These are phyloP conservation scores for Selaginella moellendorffii DNA, from an alignment of 75 land plant genomes.

Conservation along the genomic window DNA sequence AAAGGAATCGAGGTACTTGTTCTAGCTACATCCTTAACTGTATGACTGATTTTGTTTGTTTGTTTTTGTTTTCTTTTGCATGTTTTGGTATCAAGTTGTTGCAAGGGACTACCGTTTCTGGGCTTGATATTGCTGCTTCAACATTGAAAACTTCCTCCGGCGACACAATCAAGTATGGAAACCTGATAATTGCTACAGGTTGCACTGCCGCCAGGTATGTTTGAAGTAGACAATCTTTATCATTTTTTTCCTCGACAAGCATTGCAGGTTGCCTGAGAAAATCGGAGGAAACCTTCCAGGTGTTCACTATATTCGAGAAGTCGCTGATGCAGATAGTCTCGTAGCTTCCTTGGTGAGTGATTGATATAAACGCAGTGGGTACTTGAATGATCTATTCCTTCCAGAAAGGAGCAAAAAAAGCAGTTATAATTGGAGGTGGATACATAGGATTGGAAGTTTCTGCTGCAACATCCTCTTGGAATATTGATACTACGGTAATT, in stretches of 20 bases:
- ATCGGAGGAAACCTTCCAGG: slow-evolving; percentile 73
- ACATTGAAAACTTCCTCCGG: slow-evolving; percentile 60
- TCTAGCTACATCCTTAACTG: background rate
- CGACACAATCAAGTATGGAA: slow-evolving; percentile 49
- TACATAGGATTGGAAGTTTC: slow-evolving; percentile 97
- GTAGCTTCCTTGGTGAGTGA: slow-evolving; percentile 45
- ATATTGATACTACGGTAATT: slow-evolving; percentile 65
- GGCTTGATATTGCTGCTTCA: slow-evolving; percentile 34
- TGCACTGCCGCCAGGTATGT: slow-evolving; percentile 42
- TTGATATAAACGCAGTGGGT: background rate
- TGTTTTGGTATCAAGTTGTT: slow-evolving; percentile 30
- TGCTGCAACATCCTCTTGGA: slow-evolving; percentile 78
- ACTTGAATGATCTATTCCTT: background rate
- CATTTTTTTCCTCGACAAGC: background rate
- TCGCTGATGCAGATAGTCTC: slow-evolving; percentile 73
- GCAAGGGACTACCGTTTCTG: slow-evolving; percentile 55
- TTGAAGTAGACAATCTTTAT: background rate
- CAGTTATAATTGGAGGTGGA: slow-evolving; percentile 85
- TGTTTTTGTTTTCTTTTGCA: background rate
- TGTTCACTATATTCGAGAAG: slow-evolving; percentile 77
- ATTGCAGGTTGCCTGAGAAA: slow-evolving; percentile 45
- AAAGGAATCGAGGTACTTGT: slow-evolving; percentile 80
- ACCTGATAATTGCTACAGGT: slow-evolving; percentile 79
- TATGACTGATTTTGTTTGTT: slow-evolving; percentile 7
- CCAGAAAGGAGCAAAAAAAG: slow-evolving; percentile 51